These are phyloP conservation scores for Alternaria sp. DNA, from an alignment of 2,329 filamentous ascomycete genomes.

Conservation along the genomic window DNA sequence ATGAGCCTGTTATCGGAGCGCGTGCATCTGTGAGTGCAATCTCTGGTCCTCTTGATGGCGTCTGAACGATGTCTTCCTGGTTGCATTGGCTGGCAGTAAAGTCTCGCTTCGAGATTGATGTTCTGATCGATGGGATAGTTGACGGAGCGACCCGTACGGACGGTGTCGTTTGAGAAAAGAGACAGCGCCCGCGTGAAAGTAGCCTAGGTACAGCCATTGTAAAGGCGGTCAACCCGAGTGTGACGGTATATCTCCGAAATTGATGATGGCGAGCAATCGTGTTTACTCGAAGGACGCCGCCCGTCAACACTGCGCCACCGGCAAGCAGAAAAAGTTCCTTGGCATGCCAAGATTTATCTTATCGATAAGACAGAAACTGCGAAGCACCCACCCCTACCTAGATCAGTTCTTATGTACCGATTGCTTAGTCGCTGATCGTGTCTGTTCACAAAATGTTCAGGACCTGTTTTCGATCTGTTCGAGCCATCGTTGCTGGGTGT, in stretches of 20 bases:
- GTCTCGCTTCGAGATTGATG: constrained; percentile 20
- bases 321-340: constrained; percentile 13
- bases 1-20: constrained; percentile 1
- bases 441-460: too few relatives aligned
- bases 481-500: too few relatives aligned
- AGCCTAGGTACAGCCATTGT: constrained; percentile 30
- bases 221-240: neutral
- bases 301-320: neutral
- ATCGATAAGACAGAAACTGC: constrained; percentile 13
- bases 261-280: neutral
- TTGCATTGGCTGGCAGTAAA: constrained; percentile 23
- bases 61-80: constrained; percentile 16
- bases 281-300: neutral
- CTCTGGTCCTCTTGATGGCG: constrained; percentile 18
- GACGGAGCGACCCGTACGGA: constrained; percentile 22
- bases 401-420: neutral
- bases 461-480: too few relatives aligned
- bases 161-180: constrained; percentile 23
- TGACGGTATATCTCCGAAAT: neutral
- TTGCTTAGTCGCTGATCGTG: too few relatives aligned
- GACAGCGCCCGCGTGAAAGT: constrained; percentile 18
- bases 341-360: neutral
- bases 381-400: neutral
- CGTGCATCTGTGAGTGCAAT: constrained; percentile 11
- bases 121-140: constrained; percentile 19